Evolutionary conservation across 2,329 filamentous ascomycete species (phyloP).

Genomic region (Fusarium veterinarium): DNA sequence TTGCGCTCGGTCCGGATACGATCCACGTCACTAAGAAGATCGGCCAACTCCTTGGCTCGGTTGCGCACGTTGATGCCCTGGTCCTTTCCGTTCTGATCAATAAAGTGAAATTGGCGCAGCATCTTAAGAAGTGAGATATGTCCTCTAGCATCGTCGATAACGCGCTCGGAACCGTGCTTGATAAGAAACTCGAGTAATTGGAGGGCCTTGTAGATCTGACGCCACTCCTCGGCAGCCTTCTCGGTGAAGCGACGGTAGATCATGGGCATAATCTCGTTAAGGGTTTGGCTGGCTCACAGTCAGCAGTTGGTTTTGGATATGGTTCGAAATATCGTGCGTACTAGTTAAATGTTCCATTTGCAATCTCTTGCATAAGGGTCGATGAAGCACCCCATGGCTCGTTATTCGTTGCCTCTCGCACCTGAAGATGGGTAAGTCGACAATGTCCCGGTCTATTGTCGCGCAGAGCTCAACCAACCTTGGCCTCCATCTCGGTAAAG

Average conservation of each 20-base stretch:
- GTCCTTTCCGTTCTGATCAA: slow-evolving; percentile 96
- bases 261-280: slow-evolving; percentile 99
- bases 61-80: slow-evolving; percentile 98
- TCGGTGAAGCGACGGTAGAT: slow-evolving; percentile 99
- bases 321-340: slow-evolving; percentile 63
- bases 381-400: slow-evolving; percentile 94
- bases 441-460: not conserved
- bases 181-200: slow-evolving; percentile 97
- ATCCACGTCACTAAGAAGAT: slow-evolving; percentile 93
- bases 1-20: slow-evolving; percentile 84
- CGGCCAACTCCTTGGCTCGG: slow-evolving; percentile 92
- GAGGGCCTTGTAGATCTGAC: slow-evolving; percentile 98
- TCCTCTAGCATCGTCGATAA: slow-evolving; percentile 95
- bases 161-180: slow-evolving; percentile 97
- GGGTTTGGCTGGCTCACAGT: slow-evolving; percentile 75
- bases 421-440: slow-evolving; percentile 60
- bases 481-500: slow-evolving; percentile 91
- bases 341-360: slow-evolving; percentile 98
- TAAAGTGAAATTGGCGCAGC: slow-evolving; percentile 98
- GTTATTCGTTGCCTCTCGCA: slow-evolving; percentile 98
- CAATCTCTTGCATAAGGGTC: slow-evolving; percentile 95
- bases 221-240: slow-evolving; percentile 97
- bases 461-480: slow-evolving; percentile 56
- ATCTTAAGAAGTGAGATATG: slow-evolving; percentile 97
- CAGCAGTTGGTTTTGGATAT: slow-evolving; percentile 20